Conservation (phyloP, 805 yeast species). For the Metschnikowia reukaufii region DNA sequence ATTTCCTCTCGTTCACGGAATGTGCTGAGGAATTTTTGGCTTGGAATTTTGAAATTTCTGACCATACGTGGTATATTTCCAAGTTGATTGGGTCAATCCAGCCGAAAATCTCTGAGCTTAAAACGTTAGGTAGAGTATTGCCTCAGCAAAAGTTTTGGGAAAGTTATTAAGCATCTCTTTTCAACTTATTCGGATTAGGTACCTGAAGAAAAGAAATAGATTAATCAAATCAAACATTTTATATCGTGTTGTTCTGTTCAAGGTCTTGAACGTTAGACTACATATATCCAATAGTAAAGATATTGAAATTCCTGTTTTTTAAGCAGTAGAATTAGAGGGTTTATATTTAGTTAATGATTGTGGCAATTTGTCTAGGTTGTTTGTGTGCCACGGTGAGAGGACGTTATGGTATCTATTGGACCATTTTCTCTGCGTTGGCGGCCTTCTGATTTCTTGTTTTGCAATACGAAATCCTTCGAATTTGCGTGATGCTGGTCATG, state of each 20-base stretch:
- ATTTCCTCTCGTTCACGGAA: background rate
- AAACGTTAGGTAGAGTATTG: background rate
- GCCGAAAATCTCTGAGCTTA: background rate
- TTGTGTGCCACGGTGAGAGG: constrained; percentile 1
- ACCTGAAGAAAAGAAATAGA: too few species aligned
- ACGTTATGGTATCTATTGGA: background rate
- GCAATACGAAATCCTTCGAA: background rate
- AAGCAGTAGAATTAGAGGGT: background rate
- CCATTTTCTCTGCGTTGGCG: background rate
- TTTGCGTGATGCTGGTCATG: constrained; percentile 4
- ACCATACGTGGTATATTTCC: background rate
- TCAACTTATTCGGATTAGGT: background rate
- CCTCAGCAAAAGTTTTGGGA: constrained; percentile 3
- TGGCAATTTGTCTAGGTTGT: constrained; percentile 1
- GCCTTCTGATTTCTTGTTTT: background rate
- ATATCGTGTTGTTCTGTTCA: too few species aligned
- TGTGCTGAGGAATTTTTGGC: background rate
- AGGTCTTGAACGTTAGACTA: too few species aligned
- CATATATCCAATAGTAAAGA: too few species aligned
- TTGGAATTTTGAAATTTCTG: background rate
- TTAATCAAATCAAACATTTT: too few species aligned
- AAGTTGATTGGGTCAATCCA: background rate
- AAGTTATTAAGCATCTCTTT: background rate
- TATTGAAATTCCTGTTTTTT: too few species aligned
- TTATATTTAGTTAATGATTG: background rate